Percentiles rank a stretch among this genome's conserved stretches.
Evolutionary conservation across 108 stramenopile species (phyloP).

Genomic region (Cafeteria roenbergensis): DNA sequence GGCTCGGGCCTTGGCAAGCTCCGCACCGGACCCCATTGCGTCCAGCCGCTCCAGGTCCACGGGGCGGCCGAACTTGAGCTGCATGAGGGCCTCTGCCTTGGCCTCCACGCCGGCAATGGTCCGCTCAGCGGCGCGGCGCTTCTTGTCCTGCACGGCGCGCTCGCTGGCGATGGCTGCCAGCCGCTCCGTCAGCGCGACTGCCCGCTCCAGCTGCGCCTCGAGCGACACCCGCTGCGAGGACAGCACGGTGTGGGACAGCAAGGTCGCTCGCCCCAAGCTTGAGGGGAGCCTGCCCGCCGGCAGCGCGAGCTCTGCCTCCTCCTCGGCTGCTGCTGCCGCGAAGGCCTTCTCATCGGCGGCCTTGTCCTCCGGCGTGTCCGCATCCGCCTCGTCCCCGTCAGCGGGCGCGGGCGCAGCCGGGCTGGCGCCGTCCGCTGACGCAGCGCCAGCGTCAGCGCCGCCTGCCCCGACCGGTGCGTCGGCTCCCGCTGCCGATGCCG

Average conservation of each 20-base stretch:
- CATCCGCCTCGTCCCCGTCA: neutral
- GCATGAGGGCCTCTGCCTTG: slow-evolving; percentile 38
- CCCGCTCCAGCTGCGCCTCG: slow-evolving; percentile 12
- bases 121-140: neutral
- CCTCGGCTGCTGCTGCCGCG: neutral
- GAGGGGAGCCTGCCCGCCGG: neutral
- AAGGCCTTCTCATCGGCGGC: neutral
- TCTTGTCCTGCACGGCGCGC: slow-evolving; percentile 13
- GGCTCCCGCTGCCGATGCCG: neutral
- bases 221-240: slow-evolving; percentile 9
- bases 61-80: slow-evolving; percentile 52
- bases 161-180: slow-evolving; percentile 26
- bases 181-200: slow-evolving; percentile 20
- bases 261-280: neutral
- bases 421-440: neutral
- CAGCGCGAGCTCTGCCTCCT: neutral
- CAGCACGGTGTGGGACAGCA: slow-evolving; percentile 9
- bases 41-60: slow-evolving; percentile 47
- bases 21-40: slow-evolving; percentile 13
- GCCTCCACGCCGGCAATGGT: slow-evolving; percentile 9
- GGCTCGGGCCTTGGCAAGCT: neutral
- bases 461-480: neutral
- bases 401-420: neutral
- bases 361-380: neutral
- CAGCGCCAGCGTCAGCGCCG: neutral